Percentiles rank a stretch among this genome's conserved stretches.
phyloP scores from a whole-genome alignment of 768 basidiomycete genomes.

The Artomyces pyxidatus region DNA sequence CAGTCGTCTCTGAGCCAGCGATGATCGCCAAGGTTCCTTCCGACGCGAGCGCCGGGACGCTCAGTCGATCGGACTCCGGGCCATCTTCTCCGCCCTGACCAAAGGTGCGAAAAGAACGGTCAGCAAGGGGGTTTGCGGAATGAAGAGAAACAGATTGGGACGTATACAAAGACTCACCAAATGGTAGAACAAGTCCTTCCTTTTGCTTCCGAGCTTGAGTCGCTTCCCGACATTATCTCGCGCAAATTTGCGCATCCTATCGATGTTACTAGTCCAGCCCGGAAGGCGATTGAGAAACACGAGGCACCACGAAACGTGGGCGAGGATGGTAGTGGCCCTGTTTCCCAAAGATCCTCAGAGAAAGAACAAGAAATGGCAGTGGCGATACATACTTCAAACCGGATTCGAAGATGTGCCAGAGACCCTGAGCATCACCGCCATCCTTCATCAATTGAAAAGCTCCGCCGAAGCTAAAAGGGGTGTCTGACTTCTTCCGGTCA shows the following conservation, averaged over 20 bases:
- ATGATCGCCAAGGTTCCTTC: slow-evolving; percentile 31
- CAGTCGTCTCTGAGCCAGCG: slow-evolving; percentile 37
- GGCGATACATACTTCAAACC: slow-evolving; percentile 32
- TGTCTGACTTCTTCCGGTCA: no score
- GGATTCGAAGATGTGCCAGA: slow-evolving; percentile 36
- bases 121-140: no score
- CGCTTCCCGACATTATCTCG: not conserved
- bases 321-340: slow-evolving; percentile 37
- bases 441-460: slow-evolving; percentile 29
- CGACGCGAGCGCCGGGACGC: no score
- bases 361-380: slow-evolving; percentile 2
- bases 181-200: slow-evolving; percentile 32
- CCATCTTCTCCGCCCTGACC: not conserved
- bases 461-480: slow-evolving; percentile 27
- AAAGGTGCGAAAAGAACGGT: no score
- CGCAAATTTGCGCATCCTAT: not conserved
- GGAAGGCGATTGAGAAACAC: no score
- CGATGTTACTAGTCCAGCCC: no score
- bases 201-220: not conserved
- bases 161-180: no score
- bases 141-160: no score
- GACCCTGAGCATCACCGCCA: slow-evolving; percentile 32
- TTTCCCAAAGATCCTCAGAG: no score
- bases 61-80: no score
- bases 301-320: slow-evolving; percentile 35